These are phyloP conservation scores for Myotisia sp. DNA, from an alignment of 2,329 filamentous ascomycete species.

Conservation along the genomic window DNA sequence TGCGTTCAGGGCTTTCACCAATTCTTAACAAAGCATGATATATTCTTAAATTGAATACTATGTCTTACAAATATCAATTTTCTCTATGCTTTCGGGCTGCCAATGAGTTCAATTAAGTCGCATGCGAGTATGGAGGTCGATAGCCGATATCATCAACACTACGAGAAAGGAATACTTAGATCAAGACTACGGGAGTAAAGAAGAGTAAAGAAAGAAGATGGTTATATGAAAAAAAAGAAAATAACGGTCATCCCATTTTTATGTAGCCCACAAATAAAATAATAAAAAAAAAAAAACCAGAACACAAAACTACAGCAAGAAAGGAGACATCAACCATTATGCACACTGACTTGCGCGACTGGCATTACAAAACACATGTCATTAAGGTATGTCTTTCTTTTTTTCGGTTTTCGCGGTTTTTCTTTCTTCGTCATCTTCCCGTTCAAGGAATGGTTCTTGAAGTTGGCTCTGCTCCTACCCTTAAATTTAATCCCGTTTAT, in stretches of 20 bases:
- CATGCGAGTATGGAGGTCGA: too few species aligned
- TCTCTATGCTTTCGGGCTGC: too few species aligned
- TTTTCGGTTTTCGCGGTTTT: slow-evolving; percentile 9
- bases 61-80: too few species aligned
- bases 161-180: neutral
- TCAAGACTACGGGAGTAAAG: neutral
- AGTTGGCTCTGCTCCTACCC: too few species aligned
- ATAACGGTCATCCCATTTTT: slow-evolving; percentile 5
- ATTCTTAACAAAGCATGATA: too few species aligned
- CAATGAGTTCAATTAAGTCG: too few species aligned
- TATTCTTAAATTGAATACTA: too few species aligned
- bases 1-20: too few species aligned
- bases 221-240: neutral
- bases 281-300: slow-evolving; percentile 4
- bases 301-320: neutral
- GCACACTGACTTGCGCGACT: slow-evolving; percentile 1
- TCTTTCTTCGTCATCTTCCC: neutral
- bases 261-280: slow-evolving; percentile 1
- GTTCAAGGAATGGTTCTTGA: neutral
- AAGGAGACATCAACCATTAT: slow-evolving; percentile 4
- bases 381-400: slow-evolving; percentile 10
- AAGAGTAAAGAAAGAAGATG: slow-evolving; percentile 3
- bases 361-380: slow-evolving; percentile 4
- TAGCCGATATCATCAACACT: neutral
- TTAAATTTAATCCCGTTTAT: slow-evolving; percentile 47